Base-by-base conservation (phyloP, 1,139 yeast genomes). In the Sugiyamaella pinicola region DNA sequence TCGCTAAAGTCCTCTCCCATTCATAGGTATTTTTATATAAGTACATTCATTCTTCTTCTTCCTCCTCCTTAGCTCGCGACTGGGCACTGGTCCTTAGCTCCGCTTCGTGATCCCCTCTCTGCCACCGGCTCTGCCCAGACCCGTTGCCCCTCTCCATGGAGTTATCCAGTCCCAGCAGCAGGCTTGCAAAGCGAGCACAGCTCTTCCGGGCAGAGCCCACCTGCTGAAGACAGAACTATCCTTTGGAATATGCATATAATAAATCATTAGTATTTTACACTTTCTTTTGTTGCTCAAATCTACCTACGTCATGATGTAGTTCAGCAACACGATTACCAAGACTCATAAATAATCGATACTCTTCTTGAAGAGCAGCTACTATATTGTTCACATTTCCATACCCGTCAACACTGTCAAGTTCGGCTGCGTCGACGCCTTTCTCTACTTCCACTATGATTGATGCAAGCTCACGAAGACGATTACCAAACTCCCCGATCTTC, bases 251-350 rank as follows among this genome's bases (percentile, higher is more conserved):
- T n/a, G n/a, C n/a, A n/a, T n/a, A n/a, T n/a, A n/a, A n/a, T n/a
- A n/a, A n/a, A n/a, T 31, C 9, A 24, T n/a, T 44, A n/a, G 21
- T 44, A 15, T 7, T 18, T 28, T 29, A 22, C n/a, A 18, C 39
- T 15, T 13, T 38, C 47, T 43, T 33, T n/a, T 48, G 48, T 51
- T 59, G 58, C 26, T 67, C 73, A 8, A 69, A 63, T 40, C 76
- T 71, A 58, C 77, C 81, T 1, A 85, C 84, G 54, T 82, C 83
- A 61, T 85, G 90, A 70, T 93, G 98, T 51, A 89, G 73, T 64
- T 87, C 96, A 1, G 98, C 98, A 64, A 91, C 84, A 33, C 84
- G 80, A 69, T 90, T 95, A 55, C 96, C 91, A 49, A 90, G 77
- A 63, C 90, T 96, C 91, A 93, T 87, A 70, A 91, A 91, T 58